Percentiles rank a stretch among this genome's conserved stretches.
These are phyloP conservation scores for Pseudocercospora macadamiae DNA, from an alignment of 2,329 filamentous ascomycete genomes.

Conservation along the genomic window DNA sequence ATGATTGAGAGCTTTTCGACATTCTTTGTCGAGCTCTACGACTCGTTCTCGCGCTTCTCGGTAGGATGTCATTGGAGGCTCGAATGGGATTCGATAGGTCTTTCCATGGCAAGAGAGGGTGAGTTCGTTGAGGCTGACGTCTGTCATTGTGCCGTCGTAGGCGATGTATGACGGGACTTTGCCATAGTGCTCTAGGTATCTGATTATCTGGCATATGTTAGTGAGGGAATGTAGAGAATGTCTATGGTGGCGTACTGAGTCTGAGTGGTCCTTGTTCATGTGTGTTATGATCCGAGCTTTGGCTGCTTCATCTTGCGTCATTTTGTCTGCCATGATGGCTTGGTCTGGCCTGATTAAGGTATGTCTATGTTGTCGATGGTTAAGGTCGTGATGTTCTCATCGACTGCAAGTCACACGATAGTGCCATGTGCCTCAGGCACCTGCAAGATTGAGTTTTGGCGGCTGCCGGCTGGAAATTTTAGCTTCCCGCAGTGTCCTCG, in stretches of 20 bases:
- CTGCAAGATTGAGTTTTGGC: too few relatives aligned
- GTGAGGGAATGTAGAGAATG: neutral
- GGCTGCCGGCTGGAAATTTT: too few relatives aligned
- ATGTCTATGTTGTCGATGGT: neutral
- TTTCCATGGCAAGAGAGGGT: slow-evolving; percentile 59
- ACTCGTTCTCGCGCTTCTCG: slow-evolving; percentile 70
- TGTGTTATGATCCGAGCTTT: slow-evolving; percentile 72
- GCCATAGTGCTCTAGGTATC: slow-evolving; percentile 76
- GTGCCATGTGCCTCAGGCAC: too few relatives aligned
- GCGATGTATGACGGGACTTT: slow-evolving; percentile 60
- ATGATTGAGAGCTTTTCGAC: slow-evolving; percentile 63
- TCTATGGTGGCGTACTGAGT: slow-evolving; percentile 57
- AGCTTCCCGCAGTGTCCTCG: too few relatives aligned
- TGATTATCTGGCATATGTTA: neutral
- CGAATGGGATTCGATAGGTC: slow-evolving; percentile 61
- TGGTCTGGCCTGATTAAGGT: neutral
- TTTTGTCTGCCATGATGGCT: slow-evolving; percentile 29
- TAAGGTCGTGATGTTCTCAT: neutral
- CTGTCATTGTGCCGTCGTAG: slow-evolving; percentile 62
- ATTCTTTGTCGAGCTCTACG: slow-evolving; percentile 70
- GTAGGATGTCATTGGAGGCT: slow-evolving; percentile 70
- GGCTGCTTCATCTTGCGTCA: slow-evolving; percentile 47
- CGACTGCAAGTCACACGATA: neutral
- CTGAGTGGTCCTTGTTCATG: slow-evolving; percentile 83
- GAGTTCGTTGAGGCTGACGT: slow-evolving; percentile 67